Conservation (phyloP, 192 early-diverging fungal species). For the Coemansia sp. region DNA sequence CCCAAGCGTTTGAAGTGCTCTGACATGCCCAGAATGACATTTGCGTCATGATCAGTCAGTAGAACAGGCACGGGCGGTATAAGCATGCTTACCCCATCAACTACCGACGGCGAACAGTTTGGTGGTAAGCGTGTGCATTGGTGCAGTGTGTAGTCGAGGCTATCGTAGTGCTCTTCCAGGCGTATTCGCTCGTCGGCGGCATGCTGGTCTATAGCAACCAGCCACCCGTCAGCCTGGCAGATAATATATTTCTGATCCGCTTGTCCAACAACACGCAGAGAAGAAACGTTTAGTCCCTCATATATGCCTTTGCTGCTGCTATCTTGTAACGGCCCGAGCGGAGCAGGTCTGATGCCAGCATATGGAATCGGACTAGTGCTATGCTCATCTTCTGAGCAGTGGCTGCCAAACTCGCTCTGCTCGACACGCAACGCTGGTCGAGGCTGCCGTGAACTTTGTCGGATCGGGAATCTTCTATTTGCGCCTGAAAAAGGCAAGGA, state of each 20-base stretch:
- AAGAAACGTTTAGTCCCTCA: constrained; percentile 1
- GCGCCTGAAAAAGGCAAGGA: background rate
- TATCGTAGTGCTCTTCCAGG: constrained; percentile 30
- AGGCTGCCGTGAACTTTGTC: constrained; percentile 2
- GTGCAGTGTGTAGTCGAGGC: constrained; percentile 13
- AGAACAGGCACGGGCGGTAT: constrained; percentile 25
- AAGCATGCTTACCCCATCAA: constrained; percentile 39
- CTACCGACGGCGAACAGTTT: constrained; percentile 11
- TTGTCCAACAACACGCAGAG: constrained; percentile 41
- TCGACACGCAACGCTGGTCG: background rate
- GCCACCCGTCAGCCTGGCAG: constrained; percentile 26
- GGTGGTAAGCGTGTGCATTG: constrained; percentile 3
- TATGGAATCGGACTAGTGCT: background rate
- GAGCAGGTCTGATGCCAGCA: background rate
- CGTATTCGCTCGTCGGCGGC: constrained; percentile 55
- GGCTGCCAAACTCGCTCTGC: background rate
- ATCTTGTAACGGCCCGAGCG: background rate
- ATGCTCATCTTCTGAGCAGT: background rate
- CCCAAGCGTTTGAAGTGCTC: constrained; percentile 28
- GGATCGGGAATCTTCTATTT: constrained; percentile 6
- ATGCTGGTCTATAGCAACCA: constrained; percentile 56
- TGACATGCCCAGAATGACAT: background rate
- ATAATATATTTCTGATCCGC: constrained; percentile 50
- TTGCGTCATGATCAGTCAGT: constrained; percentile 24
- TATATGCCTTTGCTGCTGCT: background rate